Evolutionary conservation across 805 yeast genomes (phyloP), one percentile per base, ranked within the genome.

Genomic region (Metschnikowia gelsemii): DNA sequence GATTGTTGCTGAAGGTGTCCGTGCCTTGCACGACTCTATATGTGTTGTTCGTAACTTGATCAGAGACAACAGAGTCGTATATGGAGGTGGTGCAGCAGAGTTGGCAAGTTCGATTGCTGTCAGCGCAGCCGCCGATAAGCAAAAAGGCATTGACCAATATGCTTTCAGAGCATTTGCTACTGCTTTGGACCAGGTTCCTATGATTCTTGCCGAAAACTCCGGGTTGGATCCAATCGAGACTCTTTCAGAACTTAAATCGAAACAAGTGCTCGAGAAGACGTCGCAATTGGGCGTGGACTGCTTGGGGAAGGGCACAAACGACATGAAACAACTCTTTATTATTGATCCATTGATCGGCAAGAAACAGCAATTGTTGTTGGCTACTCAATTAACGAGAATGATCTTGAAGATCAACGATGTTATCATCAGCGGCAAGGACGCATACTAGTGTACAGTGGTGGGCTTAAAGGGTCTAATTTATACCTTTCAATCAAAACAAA

Each of bases 41-140:
- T 91, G 99, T 70, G 99, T 95, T 32, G 99, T 93, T 21, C 85
- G 99, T 70, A 95, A 93, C 68, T 78, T 93, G 61, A 84, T 95
- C 38, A 80, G 83, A 57, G 98, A 95, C 64, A 84, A 81, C 62
- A 79, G 96, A 64, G 87, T 93, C 33, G 97, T 95, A n/a, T 93
- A 93, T 59, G 99, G 99, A 50, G 99, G 99, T 55, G 99, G 99
- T 53, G 96, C 99, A 17, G 95, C 98, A 26, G 99, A 93, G 70
- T 82, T 93, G 39, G 77, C 96, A 2, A 85, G 96, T 72, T 89
- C 98, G 11, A 69, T 93, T 54, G 95, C 93, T 13, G 96, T 93
- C 12, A 74, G 88, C 43, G 87, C 84, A 36, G 96, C 85, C 51
- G 97, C 98, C 36, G 96, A 91, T 63, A 81, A 79, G 59, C 95